Evolutionary conservation across 1,139 yeast genomes (phyloP).

Genomic region (Geotrichum bryndzae): DNA sequence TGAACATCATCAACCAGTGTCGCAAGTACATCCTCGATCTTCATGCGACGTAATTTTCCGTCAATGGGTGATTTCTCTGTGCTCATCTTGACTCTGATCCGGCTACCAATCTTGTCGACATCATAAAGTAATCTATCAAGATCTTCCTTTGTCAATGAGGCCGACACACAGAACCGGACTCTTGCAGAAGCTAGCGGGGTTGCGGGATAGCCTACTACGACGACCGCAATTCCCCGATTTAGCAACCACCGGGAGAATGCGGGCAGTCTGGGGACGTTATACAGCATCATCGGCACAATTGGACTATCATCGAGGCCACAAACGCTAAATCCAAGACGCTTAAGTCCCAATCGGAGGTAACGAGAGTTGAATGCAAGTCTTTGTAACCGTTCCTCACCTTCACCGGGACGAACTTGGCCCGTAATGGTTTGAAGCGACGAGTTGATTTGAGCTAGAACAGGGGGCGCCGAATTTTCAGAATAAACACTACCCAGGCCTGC

Average conservation of each 20-base stretch:
- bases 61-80: constrained; percentile 28
- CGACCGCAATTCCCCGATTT: constrained; percentile 80
- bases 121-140: constrained; percentile 71
- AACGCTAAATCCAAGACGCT: constrained; percentile 86
- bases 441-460: constrained; percentile 82
- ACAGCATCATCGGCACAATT: constrained; percentile 80
- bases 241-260: constrained; percentile 80
- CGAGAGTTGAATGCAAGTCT: constrained; percentile 94
- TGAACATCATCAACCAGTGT: constrained; percentile 61
- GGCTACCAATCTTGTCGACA: constrained; percentile 75
- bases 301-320: constrained; percentile 97
- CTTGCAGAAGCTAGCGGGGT: constrained; percentile 88
- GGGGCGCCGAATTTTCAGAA: constrained; percentile 84
- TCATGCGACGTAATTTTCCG: constrained; percentile 64
- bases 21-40: constrained; percentile 67
- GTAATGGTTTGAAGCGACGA: constrained; percentile 72
- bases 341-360: constrained; percentile 82
- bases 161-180: constrained; percentile 85
- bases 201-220: constrained; percentile 96
- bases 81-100: constrained; percentile 66
- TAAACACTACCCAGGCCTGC: constrained; percentile 69
- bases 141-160: constrained; percentile 90
- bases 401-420: constrained; percentile 85
- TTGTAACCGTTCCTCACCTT: constrained; percentile 83
- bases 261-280: constrained; percentile 91